phyloP scores from a whole-genome alignment of 208 protist genomes.

The Trypanosoma conorhini region DNA sequence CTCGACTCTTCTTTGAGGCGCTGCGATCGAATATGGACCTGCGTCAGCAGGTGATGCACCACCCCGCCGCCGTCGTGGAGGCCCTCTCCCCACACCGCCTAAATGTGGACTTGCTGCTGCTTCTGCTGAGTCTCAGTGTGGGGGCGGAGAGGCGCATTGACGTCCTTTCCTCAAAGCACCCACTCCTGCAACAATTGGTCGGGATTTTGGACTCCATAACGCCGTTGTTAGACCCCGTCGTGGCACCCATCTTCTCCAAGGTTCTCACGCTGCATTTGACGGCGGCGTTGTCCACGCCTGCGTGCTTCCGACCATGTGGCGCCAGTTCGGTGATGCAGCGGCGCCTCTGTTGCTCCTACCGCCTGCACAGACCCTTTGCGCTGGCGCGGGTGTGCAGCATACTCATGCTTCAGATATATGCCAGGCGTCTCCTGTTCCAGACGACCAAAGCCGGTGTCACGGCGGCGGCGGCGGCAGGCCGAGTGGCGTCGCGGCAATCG shows the following conservation, averaged over 20 bases:
- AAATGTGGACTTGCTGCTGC: conserved; percentile 69
- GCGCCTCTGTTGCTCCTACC: conserved; percentile 42
- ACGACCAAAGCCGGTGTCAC: neutral
- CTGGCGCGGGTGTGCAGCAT: conserved; percentile 52
- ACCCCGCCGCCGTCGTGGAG: conserved; percentile 66
- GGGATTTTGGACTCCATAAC: conserved; percentile 41
- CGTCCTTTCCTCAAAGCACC: conserved; percentile 54
- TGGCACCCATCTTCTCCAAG: conserved; percentile 72
- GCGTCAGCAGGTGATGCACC: conserved; percentile 44
- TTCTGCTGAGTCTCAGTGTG: conserved; percentile 64
- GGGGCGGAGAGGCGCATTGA: conserved; percentile 50
- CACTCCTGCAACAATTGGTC: conserved; percentile 67
- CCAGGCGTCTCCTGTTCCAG: conserved; percentile 39
- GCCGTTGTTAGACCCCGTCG: conserved; percentile 39
- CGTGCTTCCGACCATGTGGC: conserved; percentile 16
- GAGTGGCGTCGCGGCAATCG: neutral
- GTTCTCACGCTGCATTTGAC: conserved; percentile 57
- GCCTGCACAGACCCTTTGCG: conserved; percentile 37
- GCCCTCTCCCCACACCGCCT: conserved; percentile 52
- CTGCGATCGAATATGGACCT: conserved; percentile 50
- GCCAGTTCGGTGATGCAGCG: conserved; percentile 37
- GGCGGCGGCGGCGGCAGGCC: neutral
- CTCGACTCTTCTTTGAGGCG: conserved; percentile 69
- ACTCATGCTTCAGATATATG: conserved; percentile 61
- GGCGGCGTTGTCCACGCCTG: conserved; percentile 34